Conservation (phyloP, 768 basidiomycete species). For the Mycena floridula region DNA sequence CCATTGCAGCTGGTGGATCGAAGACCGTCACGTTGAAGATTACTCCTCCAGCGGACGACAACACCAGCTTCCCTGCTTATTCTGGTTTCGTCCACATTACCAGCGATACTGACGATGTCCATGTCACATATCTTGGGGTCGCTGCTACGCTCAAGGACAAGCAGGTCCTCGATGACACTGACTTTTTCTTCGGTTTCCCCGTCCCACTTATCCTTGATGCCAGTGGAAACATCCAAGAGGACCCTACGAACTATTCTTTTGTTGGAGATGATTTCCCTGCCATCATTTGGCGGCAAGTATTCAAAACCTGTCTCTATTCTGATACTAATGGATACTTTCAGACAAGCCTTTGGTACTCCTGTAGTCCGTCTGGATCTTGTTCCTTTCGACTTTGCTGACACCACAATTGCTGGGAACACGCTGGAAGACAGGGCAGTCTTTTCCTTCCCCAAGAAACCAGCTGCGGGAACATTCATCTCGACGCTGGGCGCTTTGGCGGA, state of each 20-base stretch:
- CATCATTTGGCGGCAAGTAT: slow-evolving; percentile 30
- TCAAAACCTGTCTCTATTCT: not conserved
- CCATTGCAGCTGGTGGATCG: slow-evolving; percentile 35
- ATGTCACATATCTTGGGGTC: slow-evolving; percentile 32
- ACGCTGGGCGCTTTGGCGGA: slow-evolving; percentile 7
- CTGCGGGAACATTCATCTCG: slow-evolving; percentile 27
- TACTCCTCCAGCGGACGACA: slow-evolving; percentile 35
- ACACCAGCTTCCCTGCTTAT: slow-evolving; percentile 38
- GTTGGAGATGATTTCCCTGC: slow-evolving; percentile 33
- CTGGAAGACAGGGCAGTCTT: slow-evolving; percentile 21
- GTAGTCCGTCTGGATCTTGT: slow-evolving; percentile 39
- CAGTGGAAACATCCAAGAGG: slow-evolving; percentile 31
- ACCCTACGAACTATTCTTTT: slow-evolving; percentile 42
- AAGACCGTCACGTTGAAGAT: slow-evolving; percentile 38
- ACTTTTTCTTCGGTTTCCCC: slow-evolving; percentile 36
- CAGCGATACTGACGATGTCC: slow-evolving; percentile 20
- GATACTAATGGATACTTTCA: slow-evolving; percentile 10
- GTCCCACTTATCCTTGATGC: slow-evolving; percentile 38
- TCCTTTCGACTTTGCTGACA: slow-evolving; percentile 32
- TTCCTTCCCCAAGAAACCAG: slow-evolving; percentile 30
- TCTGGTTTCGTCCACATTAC: slow-evolving; percentile 39
- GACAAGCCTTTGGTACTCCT: slow-evolving; percentile 45
- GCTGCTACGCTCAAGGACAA: slow-evolving; percentile 37
- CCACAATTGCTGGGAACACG: slow-evolving; percentile 23
- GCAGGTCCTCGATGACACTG: slow-evolving; percentile 46